Conservation (phyloP, 2,329 filamentous ascomycete species). For the Phialemonium atrogriseum region DNA sequence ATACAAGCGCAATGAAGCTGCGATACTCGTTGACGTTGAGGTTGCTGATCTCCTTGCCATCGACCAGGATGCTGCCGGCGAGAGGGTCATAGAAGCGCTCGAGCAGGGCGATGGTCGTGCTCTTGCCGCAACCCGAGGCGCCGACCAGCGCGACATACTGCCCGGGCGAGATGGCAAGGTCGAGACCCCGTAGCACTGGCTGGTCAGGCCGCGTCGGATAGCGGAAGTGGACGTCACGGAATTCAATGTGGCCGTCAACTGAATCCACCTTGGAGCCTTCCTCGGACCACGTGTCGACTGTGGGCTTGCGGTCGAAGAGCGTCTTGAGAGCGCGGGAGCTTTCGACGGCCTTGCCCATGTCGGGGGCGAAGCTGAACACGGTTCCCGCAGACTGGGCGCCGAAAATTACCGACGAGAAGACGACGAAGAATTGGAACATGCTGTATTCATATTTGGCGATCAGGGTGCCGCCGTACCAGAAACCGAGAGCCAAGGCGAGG, state of each 20-base stretch:
- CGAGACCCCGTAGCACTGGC: conserved; percentile 80
- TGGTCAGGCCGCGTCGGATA: conserved; percentile 89
- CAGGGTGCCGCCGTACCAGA: conserved; percentile 83
- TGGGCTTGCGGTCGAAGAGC: conserved; percentile 74
- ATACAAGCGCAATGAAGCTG: conserved; percentile 75
- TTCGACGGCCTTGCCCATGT: conserved; percentile 88
- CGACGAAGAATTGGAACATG: conserved; percentile 86
- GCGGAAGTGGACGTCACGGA: conserved; percentile 86
- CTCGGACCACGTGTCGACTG: conserved; percentile 72
- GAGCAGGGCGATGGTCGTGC: conserved; percentile 81
- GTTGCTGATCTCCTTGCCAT: conserved; percentile 71
- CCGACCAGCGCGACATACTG: conserved; percentile 87
- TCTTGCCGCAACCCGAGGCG: conserved; percentile 91
- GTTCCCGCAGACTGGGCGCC: conserved; percentile 86
- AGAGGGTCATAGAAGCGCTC: conserved; percentile 94
- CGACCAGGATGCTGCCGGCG: conserved; percentile 69
- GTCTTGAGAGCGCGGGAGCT: conserved; percentile 73
- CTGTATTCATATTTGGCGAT: conserved; percentile 63
- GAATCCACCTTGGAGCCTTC: conserved; percentile 55
- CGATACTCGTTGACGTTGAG: conserved; percentile 85
- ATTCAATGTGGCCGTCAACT: conserved; percentile 75
- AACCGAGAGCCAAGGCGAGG: conserved; percentile 75
- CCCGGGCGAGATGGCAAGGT: conserved; percentile 64
- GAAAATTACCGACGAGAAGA: conserved; percentile 82
- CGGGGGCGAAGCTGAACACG: conserved; percentile 82